Evolutionary conservation across 2,329 filamentous ascomycete species (phyloP), one percentile per base, ranked within the genome.

Genomic region (Didymella pomorum): DNA sequence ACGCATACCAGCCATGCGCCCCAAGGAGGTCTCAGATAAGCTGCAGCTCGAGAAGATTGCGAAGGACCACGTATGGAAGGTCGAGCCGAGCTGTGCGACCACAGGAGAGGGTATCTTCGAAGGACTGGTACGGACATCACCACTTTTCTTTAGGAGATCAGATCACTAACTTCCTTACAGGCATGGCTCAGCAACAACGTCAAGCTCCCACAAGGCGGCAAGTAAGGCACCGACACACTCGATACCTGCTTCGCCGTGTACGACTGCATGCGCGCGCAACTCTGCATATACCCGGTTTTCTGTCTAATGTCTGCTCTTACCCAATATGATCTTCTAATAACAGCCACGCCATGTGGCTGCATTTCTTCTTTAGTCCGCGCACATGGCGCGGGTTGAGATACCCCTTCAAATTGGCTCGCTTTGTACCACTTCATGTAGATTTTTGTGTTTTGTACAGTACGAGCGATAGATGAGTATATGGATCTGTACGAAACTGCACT

Each of bases 101-200:
- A 83, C 81, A 20, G 81, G 81, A 64, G 81, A 83, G 68, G 81
- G 78, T 42, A 83, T 83, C 67, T 83, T 83, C 56, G 81, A 83
- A 70, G 81, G 81, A 55, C 70, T 83, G 64, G 77, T 79, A 74
- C 14, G 41, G 21, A 18, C 20, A 20, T 21, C 21, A 43, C 12
- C n/a, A 23, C 7, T 21, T n/a, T 7, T 5, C 21, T 0, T 12
- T 53, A 44, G 48, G 50, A 28, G 41, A 12, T 54, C 62, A 47
- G 4, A 53, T 14, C 16, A 28, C 31, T 35, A 35, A 35, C 1
- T 8, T 8, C 6, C 18, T 7, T 16, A 21, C 52, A 76, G 76
- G 79, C 79, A 67, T 83, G 81, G 81, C 73, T 83, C 61, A 81
- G 79, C 68, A 81, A 77, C 72, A 82, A 83, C 69, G 80, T 83